Conservation (phyloP, 2,329 filamentous ascomycete genomes). For the Paecilomyces variotii region DNA sequence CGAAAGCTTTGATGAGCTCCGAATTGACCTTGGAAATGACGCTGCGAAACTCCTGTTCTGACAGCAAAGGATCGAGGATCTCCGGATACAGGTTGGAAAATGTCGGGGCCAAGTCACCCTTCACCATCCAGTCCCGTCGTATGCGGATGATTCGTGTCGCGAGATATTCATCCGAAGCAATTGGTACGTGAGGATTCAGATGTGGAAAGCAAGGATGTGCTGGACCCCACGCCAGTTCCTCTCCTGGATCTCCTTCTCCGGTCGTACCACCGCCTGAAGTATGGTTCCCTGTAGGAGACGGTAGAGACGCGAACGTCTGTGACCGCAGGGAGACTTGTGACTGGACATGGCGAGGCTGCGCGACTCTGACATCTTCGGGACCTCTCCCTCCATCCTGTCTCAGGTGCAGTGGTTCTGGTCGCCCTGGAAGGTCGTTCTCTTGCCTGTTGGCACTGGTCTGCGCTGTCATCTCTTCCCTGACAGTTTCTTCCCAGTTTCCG, state of each 20-base stretch:
- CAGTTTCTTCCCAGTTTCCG: slow-evolving; percentile 7
- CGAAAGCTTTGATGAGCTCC: slow-evolving; percentile 67
- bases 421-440: slow-evolving; percentile 19
- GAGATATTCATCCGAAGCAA: slow-evolving; percentile 63
- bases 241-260: slow-evolving; percentile 50
- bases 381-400: slow-evolving; percentile 11
- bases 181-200: slow-evolving; percentile 79
- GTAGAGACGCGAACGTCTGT: slow-evolving; percentile 31
- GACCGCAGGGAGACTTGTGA: slow-evolving; percentile 35
- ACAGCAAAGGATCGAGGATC: slow-evolving; percentile 78
- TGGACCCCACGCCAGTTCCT: slow-evolving; percentile 81
- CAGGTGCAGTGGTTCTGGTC: slow-evolving; percentile 23
- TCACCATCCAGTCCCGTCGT: slow-evolving; percentile 80
- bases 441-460: slow-evolving; percentile 16
- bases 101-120: slow-evolving; percentile 82
- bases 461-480: slow-evolving; percentile 16
- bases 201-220: slow-evolving; percentile 93
- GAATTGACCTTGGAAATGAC: slow-evolving; percentile 76
- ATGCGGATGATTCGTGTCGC: slow-evolving; percentile 87
- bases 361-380: slow-evolving; percentile 11
- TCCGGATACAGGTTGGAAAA: slow-evolving; percentile 96
- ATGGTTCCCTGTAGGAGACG: slow-evolving; percentile 26
- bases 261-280: slow-evolving; percentile 18
- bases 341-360: slow-evolving; percentile 28
- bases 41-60: slow-evolving; percentile 76